Base-by-base conservation (phyloP, 192 early-diverging fungal species). In the Podila verticillata region DNA sequence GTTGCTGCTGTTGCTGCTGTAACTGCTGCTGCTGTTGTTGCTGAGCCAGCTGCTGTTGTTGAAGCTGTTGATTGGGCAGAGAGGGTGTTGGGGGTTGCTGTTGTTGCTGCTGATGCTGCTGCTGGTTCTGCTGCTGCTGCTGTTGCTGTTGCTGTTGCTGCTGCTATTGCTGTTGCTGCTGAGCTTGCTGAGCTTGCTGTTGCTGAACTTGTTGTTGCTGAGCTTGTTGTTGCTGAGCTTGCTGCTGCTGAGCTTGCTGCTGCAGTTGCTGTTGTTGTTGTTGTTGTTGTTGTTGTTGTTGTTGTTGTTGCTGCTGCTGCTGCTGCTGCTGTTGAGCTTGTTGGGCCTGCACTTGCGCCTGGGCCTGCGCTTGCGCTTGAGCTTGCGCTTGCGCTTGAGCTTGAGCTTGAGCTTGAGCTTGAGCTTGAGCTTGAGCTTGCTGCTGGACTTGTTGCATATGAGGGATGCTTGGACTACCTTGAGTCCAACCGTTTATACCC, bases 401-500 rank as follows among this genome's bases (percentile, higher is more conserved):
- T 13, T 30, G 58, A 17, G 39, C 39, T 17, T 28, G 58, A 30
- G 28, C 13, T 9, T 58, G 57, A 13, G 28, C 17, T 32, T 28
- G 58, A 7, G 13, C n/a, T 12, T 59, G 57, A 7, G 28, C 24
- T 24, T 34, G 57, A 58, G 28, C 57, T 29, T 26, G 57, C 15
- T 54, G 51, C 2, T 54, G 51, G 20, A 24, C n/a, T 17, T 54
- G 51, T 26, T 70, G 75, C 32, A 70, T 60, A 26, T 79, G 63
- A 1, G 68, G 35, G 2, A 64, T 29, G 54, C 48, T 65, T 32
- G 75, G 69, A 30, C 74, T 77, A 4, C 51, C 68, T 6, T 32
- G 61, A 7, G 5, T n/a, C 69, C 65, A 78, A 6, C 68, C 75
- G 47, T 78, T 70, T 2, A 63, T 59, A 1, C 57, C 57, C 2